These are phyloP conservation scores for Sinapis alba DNA, from an alignment of 441 rosid genomes.

Conservation along the genomic window DNA sequence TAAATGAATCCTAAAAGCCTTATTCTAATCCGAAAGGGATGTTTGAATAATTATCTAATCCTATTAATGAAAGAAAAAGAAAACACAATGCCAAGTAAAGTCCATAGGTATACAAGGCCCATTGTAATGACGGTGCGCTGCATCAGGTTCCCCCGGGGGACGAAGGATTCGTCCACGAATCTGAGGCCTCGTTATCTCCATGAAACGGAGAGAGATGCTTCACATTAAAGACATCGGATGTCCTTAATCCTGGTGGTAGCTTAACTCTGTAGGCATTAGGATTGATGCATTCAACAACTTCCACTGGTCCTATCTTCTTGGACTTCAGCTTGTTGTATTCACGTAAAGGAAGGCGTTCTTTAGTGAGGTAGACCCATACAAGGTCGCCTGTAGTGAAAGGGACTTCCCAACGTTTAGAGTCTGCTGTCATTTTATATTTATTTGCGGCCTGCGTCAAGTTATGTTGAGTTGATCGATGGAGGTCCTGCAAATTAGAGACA, in stretches of 20 bases:
- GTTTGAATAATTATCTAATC: too few relatives aligned
- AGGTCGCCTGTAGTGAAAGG: background rate
- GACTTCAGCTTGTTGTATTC: background rate
- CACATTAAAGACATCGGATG: background rate
- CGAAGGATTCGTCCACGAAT: background rate
- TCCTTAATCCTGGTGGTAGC: too few relatives aligned
- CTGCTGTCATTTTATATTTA: too few relatives aligned
- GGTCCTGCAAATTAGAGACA: too few relatives aligned
- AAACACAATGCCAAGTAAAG: too few relatives aligned
- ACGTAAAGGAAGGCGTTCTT: background rate
- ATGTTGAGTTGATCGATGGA: too few relatives aligned
- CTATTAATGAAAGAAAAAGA: too few relatives aligned
- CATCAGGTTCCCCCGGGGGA: background rate
- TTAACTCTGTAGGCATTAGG: background rate
- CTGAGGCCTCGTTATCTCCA: background rate
- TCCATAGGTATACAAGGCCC: too few relatives aligned
- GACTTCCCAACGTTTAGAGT: background rate
- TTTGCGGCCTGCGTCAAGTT: too few relatives aligned
- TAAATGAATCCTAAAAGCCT: too few relatives aligned
- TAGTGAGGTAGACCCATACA: background rate
- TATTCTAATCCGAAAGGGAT: too few relatives aligned
- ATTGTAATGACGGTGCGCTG: conserved; percentile 20
- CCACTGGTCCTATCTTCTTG: background rate
- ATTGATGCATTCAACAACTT: background rate
- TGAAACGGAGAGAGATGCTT: background rate